Conservation (phyloP, 2,329 filamentous ascomycete species). For the Epichloe glyceriae region DNA sequence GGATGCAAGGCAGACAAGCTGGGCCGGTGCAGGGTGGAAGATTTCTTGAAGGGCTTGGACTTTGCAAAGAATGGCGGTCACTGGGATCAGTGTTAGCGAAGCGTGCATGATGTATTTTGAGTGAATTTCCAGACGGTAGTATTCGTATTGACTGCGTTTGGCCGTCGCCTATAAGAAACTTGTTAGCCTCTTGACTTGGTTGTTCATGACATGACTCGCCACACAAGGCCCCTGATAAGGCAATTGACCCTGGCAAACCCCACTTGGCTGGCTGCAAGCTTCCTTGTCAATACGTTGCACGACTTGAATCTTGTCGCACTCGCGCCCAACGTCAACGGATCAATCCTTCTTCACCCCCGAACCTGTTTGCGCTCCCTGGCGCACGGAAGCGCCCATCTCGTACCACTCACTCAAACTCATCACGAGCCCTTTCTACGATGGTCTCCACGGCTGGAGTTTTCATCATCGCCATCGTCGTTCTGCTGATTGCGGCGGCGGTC, state of each 20-base stretch:
- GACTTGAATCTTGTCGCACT: too few species aligned
- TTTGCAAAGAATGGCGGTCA: slow-evolving; percentile 61
- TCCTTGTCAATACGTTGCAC: background rate
- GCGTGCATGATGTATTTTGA: background rate
- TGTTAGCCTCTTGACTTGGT: too few species aligned
- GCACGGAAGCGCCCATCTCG: background rate
- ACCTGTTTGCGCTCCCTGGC: background rate
- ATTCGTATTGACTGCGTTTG: too few species aligned
- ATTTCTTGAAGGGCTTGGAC: slow-evolving; percentile 60
- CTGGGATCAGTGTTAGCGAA: slow-evolving; percentile 50
- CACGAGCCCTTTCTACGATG: slow-evolving; percentile 25
- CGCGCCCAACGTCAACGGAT: background rate
- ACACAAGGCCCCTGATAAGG: too few species aligned
- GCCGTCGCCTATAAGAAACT: too few species aligned
- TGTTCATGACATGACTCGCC: too few species aligned
- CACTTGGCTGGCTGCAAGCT: too few species aligned
- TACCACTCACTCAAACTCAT: background rate
- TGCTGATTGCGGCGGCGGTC: slow-evolving; percentile 41
- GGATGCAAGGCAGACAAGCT: slow-evolving; percentile 57
- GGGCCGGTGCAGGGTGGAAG: slow-evolving; percentile 56
- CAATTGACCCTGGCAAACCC: background rate
- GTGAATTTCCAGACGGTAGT: background rate
- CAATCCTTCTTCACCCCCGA: too few species aligned
- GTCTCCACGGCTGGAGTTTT: slow-evolving; percentile 50
- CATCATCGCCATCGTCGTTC: slow-evolving; percentile 57